A percentile compares a stretch with the other conserved stretches of the same genome.
Conservation (phyloP, 805 yeast species). For the Diddensiella transvaalensis region DNA sequence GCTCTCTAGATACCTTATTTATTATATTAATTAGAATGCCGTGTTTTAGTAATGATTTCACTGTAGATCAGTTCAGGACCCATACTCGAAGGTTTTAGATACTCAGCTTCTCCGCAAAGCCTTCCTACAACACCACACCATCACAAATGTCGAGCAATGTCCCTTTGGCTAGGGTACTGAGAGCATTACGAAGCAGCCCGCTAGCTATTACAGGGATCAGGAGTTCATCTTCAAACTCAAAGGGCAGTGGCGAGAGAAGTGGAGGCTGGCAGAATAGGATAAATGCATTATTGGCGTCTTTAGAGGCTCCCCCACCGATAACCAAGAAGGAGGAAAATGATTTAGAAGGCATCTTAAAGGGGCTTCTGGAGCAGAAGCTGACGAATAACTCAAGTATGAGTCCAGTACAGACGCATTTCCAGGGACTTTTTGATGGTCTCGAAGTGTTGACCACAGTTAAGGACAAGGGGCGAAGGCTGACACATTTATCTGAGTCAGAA, state of each 20-base stretch:
- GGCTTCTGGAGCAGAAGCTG: conserved; percentile 12
- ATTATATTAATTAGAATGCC: too few species aligned
- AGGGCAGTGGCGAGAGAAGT: background rate
- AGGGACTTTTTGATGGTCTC: conserved; percentile 22
- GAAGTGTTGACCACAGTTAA: conserved; percentile 11
- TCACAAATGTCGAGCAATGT: background rate
- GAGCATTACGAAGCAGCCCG: background rate
- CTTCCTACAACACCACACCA: too few species aligned
- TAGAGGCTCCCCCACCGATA: conserved; percentile 16
- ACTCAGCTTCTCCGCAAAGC: too few species aligned
- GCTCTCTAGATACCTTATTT: conserved; percentile 23
- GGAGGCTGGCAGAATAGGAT: conserved; percentile 11
- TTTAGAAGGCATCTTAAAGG: conserved; percentile 10
- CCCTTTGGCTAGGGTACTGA: background rate
- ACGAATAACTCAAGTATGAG: conserved; percentile 7
- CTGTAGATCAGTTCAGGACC: too few species aligned
- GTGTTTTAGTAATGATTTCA: too few species aligned
- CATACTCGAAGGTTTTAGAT: too few species aligned
- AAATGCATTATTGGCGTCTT: conserved; percentile 11
- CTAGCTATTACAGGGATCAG: background rate
- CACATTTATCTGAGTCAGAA: background rate
- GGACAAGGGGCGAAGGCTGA: background rate
- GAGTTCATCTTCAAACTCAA: background rate
- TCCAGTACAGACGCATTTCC: conserved; percentile 19
- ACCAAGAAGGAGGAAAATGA: conserved; percentile 16